phyloP scores from a whole-genome alignment of 2,329 filamentous ascomycete species.

The Aureobasidium sp. region DNA sequence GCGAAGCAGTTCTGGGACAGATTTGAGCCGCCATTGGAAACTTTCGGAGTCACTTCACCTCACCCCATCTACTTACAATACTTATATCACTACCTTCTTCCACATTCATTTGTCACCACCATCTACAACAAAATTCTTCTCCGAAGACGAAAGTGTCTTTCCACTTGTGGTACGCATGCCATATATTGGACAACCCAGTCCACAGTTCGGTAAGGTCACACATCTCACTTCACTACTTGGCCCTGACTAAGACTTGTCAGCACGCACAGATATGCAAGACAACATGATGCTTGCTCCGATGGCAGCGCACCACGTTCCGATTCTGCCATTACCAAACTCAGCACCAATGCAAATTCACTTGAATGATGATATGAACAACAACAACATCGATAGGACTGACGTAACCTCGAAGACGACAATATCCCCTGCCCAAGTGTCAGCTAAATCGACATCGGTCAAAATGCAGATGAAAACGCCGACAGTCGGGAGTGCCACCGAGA shows the following conservation, averaged over 20 bases:
- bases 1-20: neutral
- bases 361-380: neutral
- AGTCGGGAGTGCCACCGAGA: neutral
- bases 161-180: neutral
- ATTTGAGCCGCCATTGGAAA: too few relatives aligned
- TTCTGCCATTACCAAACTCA: neutral
- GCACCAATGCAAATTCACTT: neutral
- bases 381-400: neutral
- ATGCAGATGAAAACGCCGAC: neutral
- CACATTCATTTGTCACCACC: neutral
- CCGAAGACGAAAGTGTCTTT: neutral
- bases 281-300: neutral
- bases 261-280: neutral
- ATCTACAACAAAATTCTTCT: neutral
- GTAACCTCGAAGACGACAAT: too few relatives aligned
- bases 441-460: neutral
- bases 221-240: neutral
- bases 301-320: neutral
- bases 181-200: neutral
- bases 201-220: neutral
- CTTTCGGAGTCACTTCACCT: too few relatives aligned
- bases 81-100: neutral
- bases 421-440: neutral
- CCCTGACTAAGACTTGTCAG: neutral
- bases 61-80: too few relatives aligned